phyloP scores from a whole-genome alignment of 176 grass and related monocot genomes.

The Eremochloa ophiuroides region DNA sequence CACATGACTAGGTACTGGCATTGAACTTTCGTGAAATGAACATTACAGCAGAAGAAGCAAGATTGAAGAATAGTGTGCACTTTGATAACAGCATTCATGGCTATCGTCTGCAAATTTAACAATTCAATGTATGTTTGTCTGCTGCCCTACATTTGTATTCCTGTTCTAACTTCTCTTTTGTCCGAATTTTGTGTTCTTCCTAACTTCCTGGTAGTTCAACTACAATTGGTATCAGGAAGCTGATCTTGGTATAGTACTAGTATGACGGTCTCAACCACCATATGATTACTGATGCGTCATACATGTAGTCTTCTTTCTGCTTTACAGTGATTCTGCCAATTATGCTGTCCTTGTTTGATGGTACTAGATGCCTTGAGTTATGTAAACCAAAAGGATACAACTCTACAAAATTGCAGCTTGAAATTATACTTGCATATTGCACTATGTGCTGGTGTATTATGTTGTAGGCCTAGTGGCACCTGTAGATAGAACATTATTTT shows the following conservation, averaged over 20 bases:
- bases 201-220: not conserved
- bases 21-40: not conserved
- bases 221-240: not conserved
- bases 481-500: not conserved
- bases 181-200: not conserved
- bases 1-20: not conserved
- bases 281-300: not conserved
- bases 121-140: conserved; percentile 2
- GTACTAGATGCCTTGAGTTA: conserved; percentile 2
- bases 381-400: not conserved
- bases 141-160: conserved; percentile 9
- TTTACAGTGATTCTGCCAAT: not conserved
- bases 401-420: not conserved
- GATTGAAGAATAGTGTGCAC: not conserved
- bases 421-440: not conserved
- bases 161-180: not conserved
- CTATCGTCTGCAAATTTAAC: not conserved
- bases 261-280: not conserved
- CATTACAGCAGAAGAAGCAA: not conserved
- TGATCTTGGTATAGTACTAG: not conserved
- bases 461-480: not conserved
- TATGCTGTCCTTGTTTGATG: not conserved
- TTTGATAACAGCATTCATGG: not conserved
- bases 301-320: too few species aligned
- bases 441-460: not conserved